Evolutionary conservation across 345 rosid species (phyloP), one percentile per base, ranked within the genome.

Genomic region (Mercurialis annua): DNA sequence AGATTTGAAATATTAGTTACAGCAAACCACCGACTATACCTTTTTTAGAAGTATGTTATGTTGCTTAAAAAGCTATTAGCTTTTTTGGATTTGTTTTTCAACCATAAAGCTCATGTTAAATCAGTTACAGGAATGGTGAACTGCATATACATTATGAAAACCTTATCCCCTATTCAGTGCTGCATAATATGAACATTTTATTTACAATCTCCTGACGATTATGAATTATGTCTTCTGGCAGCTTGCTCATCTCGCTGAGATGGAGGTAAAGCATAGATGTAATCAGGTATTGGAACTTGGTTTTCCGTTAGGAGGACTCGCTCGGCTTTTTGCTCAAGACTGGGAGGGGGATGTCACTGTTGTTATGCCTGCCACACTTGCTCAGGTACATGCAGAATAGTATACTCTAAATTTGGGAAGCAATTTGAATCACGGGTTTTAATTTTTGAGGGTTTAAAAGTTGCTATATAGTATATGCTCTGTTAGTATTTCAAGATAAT

Each of bases 341-440:
- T 91, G 99, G 99, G 99, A 94, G 75, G 99, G 99, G 6, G 99
- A 94, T 73, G 92, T 94, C 66, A 94, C 97, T 52, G 95, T 94
- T 68, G 98, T 94, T 59, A 89, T 91, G 95, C 96, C 99, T 40
- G 96, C 99, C 69, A 91, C 99, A 16, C 83, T 87, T 54, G 82
- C 96, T 77, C 99, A 94, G 99, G 99, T 94, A 81, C 42, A 5
- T 21, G 43, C 65, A 70, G 52, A 65, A 68, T 26, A 1, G 31
- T 44, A 59, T 60, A 15, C 5, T 10, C 38, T 53, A 21, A 6
- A 30, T n/a, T 56, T 5, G 24, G 53, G 29, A 29, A 14, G 24
- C 50, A 47, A 17, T 38, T 52, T 44, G 12, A 48, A 16, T 56
- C 21, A 31, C n/a, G 38, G 31, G 43, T 31, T 40, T 54, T 23